Conservation (phyloP, 331 rosid species). For the Ulmus americana region DNA sequence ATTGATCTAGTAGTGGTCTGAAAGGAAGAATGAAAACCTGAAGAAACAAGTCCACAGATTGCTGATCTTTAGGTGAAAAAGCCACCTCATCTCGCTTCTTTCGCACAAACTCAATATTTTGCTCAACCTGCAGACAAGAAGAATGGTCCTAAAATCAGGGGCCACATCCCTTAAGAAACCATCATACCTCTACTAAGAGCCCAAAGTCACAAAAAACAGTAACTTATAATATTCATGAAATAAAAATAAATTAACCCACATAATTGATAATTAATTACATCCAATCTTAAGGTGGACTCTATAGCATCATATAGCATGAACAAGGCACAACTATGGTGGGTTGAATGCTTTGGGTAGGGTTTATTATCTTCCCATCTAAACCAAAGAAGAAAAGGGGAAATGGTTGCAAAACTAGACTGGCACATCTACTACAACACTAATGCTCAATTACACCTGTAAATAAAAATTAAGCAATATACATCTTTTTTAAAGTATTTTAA, state of each 20-base stretch:
- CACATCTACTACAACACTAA: not conserved
- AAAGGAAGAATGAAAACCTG: conserved; percentile 43
- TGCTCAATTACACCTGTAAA: not conserved
- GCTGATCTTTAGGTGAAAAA: conserved; percentile 80
- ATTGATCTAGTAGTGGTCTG: too few relatives aligned
- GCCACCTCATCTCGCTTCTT: conserved; percentile 74
- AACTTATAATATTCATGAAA: not conserved
- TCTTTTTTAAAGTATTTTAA: too few relatives aligned
- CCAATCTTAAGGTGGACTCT: too few relatives aligned
- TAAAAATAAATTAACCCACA: not conserved
- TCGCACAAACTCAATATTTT: conserved; percentile 58
- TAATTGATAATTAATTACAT: not conserved
- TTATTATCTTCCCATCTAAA: not conserved
- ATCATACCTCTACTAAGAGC: not conserved
- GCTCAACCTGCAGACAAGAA: conserved; percentile 56
- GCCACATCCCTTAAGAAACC: not conserved
- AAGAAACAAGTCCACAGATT: conserved; percentile 67
- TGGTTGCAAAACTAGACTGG: not conserved
- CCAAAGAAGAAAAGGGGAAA: not conserved
- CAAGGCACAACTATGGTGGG: not conserved
- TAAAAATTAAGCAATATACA: too few relatives aligned
- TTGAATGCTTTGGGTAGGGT: not conserved
- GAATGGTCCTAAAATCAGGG: not conserved
- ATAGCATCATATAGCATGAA: not conserved
- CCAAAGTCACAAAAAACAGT: not conserved